Evolutionary conservation across 768 basidiomycete species (phyloP).

Genomic region (Mycena rebaudengoi): DNA sequence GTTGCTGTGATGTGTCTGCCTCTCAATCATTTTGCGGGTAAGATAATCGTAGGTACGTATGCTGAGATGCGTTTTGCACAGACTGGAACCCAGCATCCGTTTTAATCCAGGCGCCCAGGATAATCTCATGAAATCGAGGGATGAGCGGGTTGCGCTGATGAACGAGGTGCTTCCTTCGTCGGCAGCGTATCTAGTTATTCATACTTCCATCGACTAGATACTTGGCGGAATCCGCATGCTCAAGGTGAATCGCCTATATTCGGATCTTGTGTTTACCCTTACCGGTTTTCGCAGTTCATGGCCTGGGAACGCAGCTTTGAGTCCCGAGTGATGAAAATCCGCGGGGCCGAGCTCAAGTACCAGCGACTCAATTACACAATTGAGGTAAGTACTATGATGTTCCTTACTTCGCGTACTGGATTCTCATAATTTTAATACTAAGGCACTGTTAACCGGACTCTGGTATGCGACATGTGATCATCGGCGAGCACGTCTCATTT

Average conservation of each 20-base stretch:
- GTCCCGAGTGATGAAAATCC: constrained; percentile 59
- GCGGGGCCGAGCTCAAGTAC: constrained; percentile 68
- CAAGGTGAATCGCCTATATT: neutral
- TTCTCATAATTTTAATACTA: neutral
- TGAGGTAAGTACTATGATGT: constrained; percentile 58
- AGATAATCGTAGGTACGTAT: constrained; percentile 34
- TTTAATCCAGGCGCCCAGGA: no score
- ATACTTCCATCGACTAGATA: neutral
- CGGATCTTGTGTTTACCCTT: neutral
- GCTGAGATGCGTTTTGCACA: no score
- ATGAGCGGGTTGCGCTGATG: constrained; percentile 77
- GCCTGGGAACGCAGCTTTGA: constrained; percentile 78
- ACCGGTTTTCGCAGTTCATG: constrained; percentile 62
- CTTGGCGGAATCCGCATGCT: constrained; percentile 17
- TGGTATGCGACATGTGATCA: no score
- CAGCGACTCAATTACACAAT: constrained; percentile 72
- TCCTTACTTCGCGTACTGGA: no score
- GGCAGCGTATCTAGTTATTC: constrained; percentile 46
- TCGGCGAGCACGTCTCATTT: neutral
- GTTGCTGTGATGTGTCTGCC: constrained; percentile 7
- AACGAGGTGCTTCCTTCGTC: constrained; percentile 74
- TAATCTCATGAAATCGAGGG: constrained; percentile 80
- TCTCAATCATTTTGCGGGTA: constrained; percentile 7
- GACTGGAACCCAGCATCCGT: no score
- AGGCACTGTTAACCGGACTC: no score